Evolutionary conservation across 805 yeast genomes (phyloP).

Genomic region (Maudiozyma turicensis): DNA sequence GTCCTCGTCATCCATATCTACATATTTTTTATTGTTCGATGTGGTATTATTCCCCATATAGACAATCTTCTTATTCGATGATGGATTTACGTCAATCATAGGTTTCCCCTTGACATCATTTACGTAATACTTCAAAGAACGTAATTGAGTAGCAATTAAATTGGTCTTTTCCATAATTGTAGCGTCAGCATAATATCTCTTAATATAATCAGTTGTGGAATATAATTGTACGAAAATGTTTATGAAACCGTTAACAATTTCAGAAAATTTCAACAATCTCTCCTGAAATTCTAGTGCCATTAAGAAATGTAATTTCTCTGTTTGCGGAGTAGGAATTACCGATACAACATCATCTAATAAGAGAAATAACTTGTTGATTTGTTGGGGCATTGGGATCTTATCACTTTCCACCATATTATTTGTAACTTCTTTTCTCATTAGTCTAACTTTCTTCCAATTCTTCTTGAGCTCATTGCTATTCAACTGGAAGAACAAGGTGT

Average conservation of each 20-base stretch:
- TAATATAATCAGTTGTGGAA: conserved; percentile 29
- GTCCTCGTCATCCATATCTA: conserved; percentile 15
- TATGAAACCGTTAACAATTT: conserved; percentile 30
- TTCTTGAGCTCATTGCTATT: conserved; percentile 37
- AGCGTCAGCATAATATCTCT: conserved; percentile 42
- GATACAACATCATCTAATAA: conserved; percentile 41
- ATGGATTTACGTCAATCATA: too few species aligned
- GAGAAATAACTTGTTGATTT: conserved; percentile 15
- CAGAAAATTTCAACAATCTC: conserved; percentile 29
- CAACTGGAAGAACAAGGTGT: conserved; percentile 47
- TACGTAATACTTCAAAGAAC: conserved; percentile 39
- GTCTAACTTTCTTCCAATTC: conserved; percentile 32
- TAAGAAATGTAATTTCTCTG: conserved; percentile 35
- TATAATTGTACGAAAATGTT: conserved; percentile 33
- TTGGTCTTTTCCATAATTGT: conserved; percentile 43
- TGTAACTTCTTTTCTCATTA: conserved; percentile 15
- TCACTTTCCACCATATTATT: conserved; percentile 6
- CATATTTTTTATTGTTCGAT: background rate
- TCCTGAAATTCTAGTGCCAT: conserved; percentile 25
- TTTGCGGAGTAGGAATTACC: conserved; percentile 40
- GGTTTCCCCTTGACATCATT: conserved; percentile 35
- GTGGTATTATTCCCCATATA: background rate
- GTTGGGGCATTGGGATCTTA: background rate
- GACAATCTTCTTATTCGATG: background rate
- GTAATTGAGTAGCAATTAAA: conserved; percentile 46